phyloP scores from a whole-genome alignment of 306 rosid species.

The Trifolium subterraneum region DNA sequence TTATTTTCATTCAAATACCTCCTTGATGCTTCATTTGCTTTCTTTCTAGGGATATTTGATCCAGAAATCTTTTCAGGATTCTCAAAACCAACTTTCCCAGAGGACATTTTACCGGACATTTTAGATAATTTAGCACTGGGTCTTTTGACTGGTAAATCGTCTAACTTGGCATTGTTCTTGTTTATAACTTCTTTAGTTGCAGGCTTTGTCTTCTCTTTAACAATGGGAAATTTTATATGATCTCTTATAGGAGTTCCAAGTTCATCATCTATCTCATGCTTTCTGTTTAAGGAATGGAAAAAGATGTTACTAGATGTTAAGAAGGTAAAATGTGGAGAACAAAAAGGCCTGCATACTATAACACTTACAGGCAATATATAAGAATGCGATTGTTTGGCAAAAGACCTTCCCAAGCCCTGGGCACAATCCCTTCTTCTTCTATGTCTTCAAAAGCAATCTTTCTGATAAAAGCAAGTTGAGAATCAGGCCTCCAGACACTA shows the following conservation, averaged over 20 bases:
- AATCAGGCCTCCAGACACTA: conserved; percentile 40
- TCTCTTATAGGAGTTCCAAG: conserved; percentile 79
- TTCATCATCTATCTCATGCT: conserved; percentile 74
- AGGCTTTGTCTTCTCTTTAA: conserved; percentile 50
- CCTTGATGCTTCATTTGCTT: conserved; percentile 46
- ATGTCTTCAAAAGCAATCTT: conserved; percentile 58
- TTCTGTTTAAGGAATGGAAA: conserved; percentile 53
- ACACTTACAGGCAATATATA: conserved; percentile 90
- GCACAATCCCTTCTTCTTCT: conserved; percentile 48
- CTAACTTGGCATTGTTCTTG: conserved; percentile 42
- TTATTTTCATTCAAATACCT: conserved; percentile 44
- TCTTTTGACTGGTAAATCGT: conserved; percentile 44
- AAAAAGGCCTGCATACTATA: background rate
- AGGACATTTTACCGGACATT: conserved; percentile 47
- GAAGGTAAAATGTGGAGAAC: conserved; percentile 38
- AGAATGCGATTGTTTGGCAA: conserved; percentile 77
- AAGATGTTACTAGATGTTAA: conserved; percentile 35
- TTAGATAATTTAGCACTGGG: conserved; percentile 42
- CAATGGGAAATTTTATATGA: conserved; percentile 72
- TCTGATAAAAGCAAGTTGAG: conserved; percentile 60
- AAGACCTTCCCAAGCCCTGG: conserved; percentile 85
- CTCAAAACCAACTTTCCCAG: conserved; percentile 44
- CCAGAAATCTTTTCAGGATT: conserved; percentile 47
- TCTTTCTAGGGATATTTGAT: conserved; percentile 53
- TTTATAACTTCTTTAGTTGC: conserved; percentile 51